Percentiles rank a stretch among this genome's conserved stretches.
These are phyloP conservation scores for Mycena floridula DNA, from an alignment of 768 basidiomycete genomes.

Conservation along the genomic window DNA sequence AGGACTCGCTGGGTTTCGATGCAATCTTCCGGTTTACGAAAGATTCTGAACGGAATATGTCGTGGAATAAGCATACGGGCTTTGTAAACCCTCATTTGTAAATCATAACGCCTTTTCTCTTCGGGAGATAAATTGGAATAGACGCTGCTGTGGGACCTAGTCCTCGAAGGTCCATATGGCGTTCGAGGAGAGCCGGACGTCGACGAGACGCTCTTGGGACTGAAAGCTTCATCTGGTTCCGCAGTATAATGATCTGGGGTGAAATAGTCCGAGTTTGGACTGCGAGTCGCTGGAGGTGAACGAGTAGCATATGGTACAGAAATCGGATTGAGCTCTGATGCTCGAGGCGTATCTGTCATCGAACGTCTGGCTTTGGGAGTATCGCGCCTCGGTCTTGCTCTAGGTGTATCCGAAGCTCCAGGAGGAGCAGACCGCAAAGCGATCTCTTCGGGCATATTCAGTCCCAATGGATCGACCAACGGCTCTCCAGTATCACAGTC, in stretches of 20 bases:
- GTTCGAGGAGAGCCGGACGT: constrained; percentile 2
- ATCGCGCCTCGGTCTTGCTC: constrained; percentile 5
- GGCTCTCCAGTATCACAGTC: constrained; percentile 49
- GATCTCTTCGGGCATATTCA: constrained; percentile 14
- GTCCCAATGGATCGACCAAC: constrained; percentile 63
- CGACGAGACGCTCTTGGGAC: not conserved
- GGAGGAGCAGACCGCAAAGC: constrained; percentile 16
- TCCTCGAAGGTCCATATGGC: constrained; percentile 1
- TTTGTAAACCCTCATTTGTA: constrained; percentile 60
- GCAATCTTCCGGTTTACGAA: constrained; percentile 65
- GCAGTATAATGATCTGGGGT: constrained; percentile 11
- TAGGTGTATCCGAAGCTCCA: constrained; percentile 4
- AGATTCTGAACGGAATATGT: constrained; percentile 56
- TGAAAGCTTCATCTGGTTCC: constrained; percentile 16
- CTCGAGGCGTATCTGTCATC: constrained; percentile 7
- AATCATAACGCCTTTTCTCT: constrained; percentile 48
- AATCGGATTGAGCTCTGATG: not conserved
- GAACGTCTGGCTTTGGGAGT: not conserved
- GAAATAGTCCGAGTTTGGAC: constrained; percentile 13
- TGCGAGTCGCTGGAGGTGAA: not conserved
- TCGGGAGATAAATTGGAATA: constrained; percentile 32
- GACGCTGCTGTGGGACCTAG: constrained; percentile 2
- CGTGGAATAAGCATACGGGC: constrained; percentile 55
- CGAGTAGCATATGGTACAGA: not conserved
- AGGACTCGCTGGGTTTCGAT: too few species aligned